A percentile compares a stretch with the other conserved stretches of the same genome.
Evolutionary conservation across 192 early-diverging fungal genomes (phyloP).

Genomic region (Backusella mclennaniae): DNA sequence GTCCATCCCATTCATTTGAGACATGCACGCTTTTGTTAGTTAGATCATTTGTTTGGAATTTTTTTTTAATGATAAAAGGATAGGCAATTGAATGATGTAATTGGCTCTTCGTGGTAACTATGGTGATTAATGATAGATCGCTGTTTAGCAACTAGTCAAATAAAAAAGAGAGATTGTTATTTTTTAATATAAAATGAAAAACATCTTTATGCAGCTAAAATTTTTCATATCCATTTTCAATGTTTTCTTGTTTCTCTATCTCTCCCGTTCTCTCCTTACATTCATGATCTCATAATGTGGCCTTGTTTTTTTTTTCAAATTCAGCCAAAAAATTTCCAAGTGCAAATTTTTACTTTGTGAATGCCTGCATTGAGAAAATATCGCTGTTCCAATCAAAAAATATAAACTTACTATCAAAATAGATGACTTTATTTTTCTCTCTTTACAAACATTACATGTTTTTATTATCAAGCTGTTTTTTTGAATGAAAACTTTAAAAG

Average conservation of each 20-base stretch:
- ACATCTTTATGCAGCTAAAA: neutral
- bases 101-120: neutral
- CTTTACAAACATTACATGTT: neutral
- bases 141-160: too few species aligned
- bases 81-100: neutral
- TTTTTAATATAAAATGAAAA: too few species aligned
- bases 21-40: neutral
- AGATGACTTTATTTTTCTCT: neutral
- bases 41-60: neutral
- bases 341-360: neutral
- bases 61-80: neutral
- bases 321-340: neutral
- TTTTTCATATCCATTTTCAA: neutral
- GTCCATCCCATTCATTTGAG: neutral
- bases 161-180: too few species aligned
- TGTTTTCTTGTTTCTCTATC: neutral
- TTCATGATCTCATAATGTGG: neutral
- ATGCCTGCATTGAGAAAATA: neutral
- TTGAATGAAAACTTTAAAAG: conserved; percentile 37
- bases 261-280: neutral
- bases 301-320: neutral
- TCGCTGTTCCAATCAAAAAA: conserved; percentile 7
- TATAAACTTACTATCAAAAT: neutral
- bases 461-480: neutral
- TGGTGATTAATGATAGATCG: too few species aligned